Evolutionary conservation across 2,329 filamentous ascomycete genomes (phyloP).

Genomic region (Pestalotiopsis sp.): DNA sequence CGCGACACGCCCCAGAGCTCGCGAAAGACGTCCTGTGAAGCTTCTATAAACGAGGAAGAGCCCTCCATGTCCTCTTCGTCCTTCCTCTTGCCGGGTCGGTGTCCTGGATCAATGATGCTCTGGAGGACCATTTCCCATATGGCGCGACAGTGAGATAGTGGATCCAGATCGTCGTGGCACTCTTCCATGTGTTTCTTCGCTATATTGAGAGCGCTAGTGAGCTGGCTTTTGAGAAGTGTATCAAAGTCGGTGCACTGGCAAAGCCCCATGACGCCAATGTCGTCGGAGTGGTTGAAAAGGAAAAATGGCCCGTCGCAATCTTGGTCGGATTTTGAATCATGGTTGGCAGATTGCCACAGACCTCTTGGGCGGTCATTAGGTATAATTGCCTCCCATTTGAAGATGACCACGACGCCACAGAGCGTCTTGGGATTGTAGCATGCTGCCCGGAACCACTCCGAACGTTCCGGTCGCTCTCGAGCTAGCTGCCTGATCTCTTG

Average conservation of each 20-base stretch:
- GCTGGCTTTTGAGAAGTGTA: not conserved
- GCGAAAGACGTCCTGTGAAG: not conserved
- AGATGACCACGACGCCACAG: not conserved
- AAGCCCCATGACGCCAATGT: not conserved
- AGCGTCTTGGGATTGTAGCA: not conserved
- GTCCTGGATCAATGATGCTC: not conserved
- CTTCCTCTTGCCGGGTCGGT: not conserved
- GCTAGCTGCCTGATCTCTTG: not conserved
- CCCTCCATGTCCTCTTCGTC: not conserved
- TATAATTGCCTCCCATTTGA: not conserved
- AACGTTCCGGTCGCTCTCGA: not conserved
- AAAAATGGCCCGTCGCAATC: not conserved
- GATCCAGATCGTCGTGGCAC: not conserved
- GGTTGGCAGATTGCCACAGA: not conserved
- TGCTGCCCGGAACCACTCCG: not conserved
- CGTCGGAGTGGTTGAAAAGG: not conserved
- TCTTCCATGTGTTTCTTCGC: not conserved
- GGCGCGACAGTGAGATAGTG: not conserved
- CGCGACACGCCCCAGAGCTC: not conserved
- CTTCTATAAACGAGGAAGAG: not conserved
- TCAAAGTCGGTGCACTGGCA: not conserved
- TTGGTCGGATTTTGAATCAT: not conserved
- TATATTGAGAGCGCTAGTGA: not conserved
- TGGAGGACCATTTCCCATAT: not conserved
- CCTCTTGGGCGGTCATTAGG: not conserved